phyloP scores from a whole-genome alignment of 225 moss, liverwort and hornwort species.

The Pseudisothecium myosuroides region DNA sequence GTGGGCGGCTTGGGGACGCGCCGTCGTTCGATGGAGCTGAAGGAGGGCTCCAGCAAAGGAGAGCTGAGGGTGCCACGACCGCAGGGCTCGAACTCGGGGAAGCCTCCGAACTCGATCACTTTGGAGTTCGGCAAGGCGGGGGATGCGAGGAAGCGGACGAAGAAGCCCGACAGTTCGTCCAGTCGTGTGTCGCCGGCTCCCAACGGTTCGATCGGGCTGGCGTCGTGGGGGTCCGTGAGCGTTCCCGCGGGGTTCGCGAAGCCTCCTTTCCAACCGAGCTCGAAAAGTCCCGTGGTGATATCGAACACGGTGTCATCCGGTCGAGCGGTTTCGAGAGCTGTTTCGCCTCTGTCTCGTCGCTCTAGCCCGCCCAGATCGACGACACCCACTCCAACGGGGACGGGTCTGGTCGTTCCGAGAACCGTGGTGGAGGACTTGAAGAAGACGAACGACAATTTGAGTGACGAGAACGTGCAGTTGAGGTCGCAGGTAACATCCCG shows the following conservation, averaged over 20 bases:
- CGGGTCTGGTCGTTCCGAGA: constrained; percentile 67
- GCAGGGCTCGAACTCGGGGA: constrained; percentile 29
- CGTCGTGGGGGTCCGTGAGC: constrained; percentile 81
- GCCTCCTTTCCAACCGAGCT: constrained; percentile 36
- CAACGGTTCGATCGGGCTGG: constrained; percentile 20
- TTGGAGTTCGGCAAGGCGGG: constrained; percentile 41
- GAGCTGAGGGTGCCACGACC: constrained; percentile 55
- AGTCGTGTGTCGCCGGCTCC: constrained; percentile 91
- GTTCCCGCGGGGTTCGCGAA: constrained; percentile 71
- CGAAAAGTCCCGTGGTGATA: constrained; percentile 22
- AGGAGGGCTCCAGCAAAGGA: constrained; percentile 54
- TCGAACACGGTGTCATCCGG: constrained; percentile 42
- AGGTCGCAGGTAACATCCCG: constrained; percentile 55
- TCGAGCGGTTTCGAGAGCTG: constrained; percentile 65
- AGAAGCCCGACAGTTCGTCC: constrained; percentile 64
- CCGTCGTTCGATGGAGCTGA: constrained; percentile 48
- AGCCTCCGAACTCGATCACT: constrained; percentile 44
- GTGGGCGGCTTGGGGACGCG: constrained; percentile 5
- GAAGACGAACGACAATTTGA: constrained; percentile 81
- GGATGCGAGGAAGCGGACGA: constrained; percentile 60
- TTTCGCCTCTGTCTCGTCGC: constrained; percentile 80
- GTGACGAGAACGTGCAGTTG: constrained; percentile 73
- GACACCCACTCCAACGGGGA: constrained; percentile 85
- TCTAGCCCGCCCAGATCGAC: constrained; percentile 91
- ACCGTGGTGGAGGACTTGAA: constrained; percentile 91